Conservation (phyloP, 108 stramenopile genomes). For the Skeletonema marinoi region DNA sequence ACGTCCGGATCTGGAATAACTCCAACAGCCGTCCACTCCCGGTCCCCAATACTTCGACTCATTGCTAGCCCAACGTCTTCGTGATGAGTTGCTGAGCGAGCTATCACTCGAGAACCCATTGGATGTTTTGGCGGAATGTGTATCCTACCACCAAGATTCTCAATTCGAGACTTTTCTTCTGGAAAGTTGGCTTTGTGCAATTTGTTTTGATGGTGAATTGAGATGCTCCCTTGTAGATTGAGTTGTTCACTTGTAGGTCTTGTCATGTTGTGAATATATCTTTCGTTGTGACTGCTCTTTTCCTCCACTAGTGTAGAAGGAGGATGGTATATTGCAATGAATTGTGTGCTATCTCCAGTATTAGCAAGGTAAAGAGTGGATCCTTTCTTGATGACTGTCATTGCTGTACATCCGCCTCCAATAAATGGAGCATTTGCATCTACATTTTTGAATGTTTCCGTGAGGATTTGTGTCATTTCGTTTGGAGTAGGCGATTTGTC, state of each 20-base stretch:
- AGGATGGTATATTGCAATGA: conserved; percentile 47
- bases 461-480: conserved; percentile 31
- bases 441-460: conserved; percentile 59
- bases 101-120: conserved; percentile 56
- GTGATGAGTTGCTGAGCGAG: conserved; percentile 23
- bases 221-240: conserved; percentile 35
- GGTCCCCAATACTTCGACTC: conserved; percentile 77
- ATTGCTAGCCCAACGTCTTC: conserved; percentile 74
- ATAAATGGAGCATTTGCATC: conserved; percentile 50
- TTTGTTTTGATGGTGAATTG: conserved; percentile 40
- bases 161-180: conserved; percentile 66
- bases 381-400: conserved; percentile 51
- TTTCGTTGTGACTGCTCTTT: background rate
- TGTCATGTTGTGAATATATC: conserved; percentile 5
- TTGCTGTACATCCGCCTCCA: conserved; percentile 71
- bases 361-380: conserved; percentile 70
- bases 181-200: conserved; percentile 67
- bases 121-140: conserved; percentile 53
- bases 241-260: conserved; percentile 6
- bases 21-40: conserved; percentile 62
- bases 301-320: conserved; percentile 9
- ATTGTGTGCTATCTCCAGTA: conserved; percentile 67
- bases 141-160: conserved; percentile 61
- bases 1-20: conserved; percentile 76
- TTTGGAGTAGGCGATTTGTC: conserved; percentile 1